Conservation (phyloP, 106 monocot species). For the Allium cepa region DNA sequence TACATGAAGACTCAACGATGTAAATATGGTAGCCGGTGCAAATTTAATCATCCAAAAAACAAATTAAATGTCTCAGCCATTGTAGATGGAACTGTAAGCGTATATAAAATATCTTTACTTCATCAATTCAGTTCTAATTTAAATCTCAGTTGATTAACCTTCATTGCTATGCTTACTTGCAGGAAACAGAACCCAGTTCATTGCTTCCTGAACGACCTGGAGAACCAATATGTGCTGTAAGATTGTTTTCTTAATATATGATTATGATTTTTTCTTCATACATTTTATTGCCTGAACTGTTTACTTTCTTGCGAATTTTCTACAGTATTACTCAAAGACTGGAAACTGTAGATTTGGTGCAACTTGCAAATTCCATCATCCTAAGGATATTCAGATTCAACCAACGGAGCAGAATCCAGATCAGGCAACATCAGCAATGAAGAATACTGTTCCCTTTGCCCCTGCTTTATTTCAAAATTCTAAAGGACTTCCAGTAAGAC, state of each 20-base stretch:
- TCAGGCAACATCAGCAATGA: conserved; percentile 8
- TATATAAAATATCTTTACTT: background rate
- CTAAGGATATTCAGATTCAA: conserved; percentile 65
- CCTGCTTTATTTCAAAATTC: conserved; percentile 77
- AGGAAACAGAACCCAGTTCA: conserved; percentile 23
- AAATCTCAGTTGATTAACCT: too few relatives aligned
- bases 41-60: conserved; percentile 79
- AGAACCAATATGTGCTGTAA: conserved; percentile 67
- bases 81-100: conserved; percentile 10
- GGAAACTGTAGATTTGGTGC: conserved; percentile 83
- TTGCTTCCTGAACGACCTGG: conserved; percentile 70
- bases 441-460: conserved; percentile 13
- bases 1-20: conserved; percentile 77
- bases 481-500: conserved; percentile 87
- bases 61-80: conserved; percentile 11
- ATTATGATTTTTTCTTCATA: too few relatives aligned
- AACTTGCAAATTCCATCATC: conserved; percentile 86
- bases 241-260: conserved; percentile 6
- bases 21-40: conserved; percentile 69
- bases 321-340: conserved; percentile 82
- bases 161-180: conserved; percentile 1
- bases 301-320: background rate
- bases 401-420: conserved; percentile 16
- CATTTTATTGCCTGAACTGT: background rate
- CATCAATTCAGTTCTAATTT: background rate